Evolutionary conservation across 306 rosid species (phyloP), one percentile per base, ranked within the genome.

Genomic region (Prunus mira): DNA sequence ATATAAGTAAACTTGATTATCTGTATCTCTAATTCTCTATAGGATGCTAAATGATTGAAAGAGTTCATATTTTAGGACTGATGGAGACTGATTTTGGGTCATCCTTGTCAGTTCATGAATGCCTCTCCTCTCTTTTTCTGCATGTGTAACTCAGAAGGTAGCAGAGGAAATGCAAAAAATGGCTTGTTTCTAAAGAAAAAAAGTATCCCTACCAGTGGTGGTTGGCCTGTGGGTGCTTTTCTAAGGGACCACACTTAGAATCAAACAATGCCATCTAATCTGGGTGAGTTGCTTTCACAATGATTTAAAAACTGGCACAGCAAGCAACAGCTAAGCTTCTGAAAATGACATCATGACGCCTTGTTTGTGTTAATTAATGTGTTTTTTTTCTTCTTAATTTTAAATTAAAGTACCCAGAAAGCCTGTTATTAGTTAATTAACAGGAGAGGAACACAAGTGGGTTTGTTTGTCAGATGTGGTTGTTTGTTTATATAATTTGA

Each of bases 291-390:
- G 78, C 82, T 84, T 72, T 84, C 87, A 80, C 76, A 73, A 84
- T 72, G 74, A 77, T 69, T 32, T 2, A 69, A 55, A 63, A 71
- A 38, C 46, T 64, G 50, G 73, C 14, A 55, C 52, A 47, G 72
- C 50, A 65, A 76, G 78, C 41, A 68, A 76, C 82, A 80, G 87
- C 84, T 80, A 84, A 84, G 87, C 74, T 73, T 80, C 18, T 77
- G 82, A 78, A 78, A 67, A 50, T 5, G 84, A 77, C 80, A 67
- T 69, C 1, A 52, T 27, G 32, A 25, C 56, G 32, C 51, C 70
- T 20, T 46, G 62, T 65, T 43, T 50, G 51, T 52, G 17, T 12
- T 60, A 25, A 60, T 47, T 47, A 47, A 52, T 52, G 2, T 11
- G 25, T 60, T 60, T 22, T 22, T 60, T 60, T 28, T 49, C 22